These are phyloP conservation scores for Thermothelomyces thermophilus DNA, from an alignment of 2,329 filamentous ascomycete genomes.

Conservation along the genomic window DNA sequence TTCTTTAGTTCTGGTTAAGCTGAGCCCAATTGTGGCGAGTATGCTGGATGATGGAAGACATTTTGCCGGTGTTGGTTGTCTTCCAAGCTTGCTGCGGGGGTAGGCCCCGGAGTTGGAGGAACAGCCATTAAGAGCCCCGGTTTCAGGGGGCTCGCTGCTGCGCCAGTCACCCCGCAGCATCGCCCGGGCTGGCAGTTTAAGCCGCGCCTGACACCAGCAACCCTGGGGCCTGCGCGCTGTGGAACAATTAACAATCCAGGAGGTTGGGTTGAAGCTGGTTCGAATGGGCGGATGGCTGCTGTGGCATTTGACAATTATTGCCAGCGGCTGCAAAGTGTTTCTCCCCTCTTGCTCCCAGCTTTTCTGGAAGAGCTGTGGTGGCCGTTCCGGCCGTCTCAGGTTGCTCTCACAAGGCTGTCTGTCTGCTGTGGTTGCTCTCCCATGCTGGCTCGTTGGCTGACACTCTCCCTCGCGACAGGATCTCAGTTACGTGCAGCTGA, in stretches of 20 bases:
- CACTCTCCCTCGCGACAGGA: constrained; percentile 12
- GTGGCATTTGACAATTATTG: constrained; percentile 20
- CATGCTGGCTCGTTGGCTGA: constrained; percentile 11
- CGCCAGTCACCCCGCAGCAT: constrained; percentile 13
- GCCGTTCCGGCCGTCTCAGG: constrained; percentile 5
- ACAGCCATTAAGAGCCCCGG: background rate
- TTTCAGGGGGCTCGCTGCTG: constrained; percentile 4
- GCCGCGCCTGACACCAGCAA: constrained; percentile 5
- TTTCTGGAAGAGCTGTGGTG: constrained; percentile 4
- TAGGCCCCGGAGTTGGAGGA: background rate
- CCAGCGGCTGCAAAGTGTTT: constrained; percentile 15
- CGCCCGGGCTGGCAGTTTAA: background rate
- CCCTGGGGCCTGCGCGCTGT: constrained; percentile 7
- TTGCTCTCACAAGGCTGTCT: constrained; percentile 12
- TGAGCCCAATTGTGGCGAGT: background rate
- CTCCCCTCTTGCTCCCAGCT: background rate
- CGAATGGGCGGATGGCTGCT: constrained; percentile 4
- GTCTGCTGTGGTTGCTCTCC: constrained; percentile 20
- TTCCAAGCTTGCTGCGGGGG: too few relatives aligned
- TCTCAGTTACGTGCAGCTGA: constrained; percentile 21
- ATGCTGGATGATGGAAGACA: background rate
- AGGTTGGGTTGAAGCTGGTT: constrained; percentile 9
- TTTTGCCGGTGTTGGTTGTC: background rate
- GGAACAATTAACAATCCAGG: constrained; percentile 16
- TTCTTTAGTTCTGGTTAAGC: background rate